Percentiles rank a stretch among this genome's conserved stretches.
These are phyloP conservation scores for Candida tunisiensis DNA, from an alignment of 1,139 yeast genomes.

Conservation along the genomic window DNA sequence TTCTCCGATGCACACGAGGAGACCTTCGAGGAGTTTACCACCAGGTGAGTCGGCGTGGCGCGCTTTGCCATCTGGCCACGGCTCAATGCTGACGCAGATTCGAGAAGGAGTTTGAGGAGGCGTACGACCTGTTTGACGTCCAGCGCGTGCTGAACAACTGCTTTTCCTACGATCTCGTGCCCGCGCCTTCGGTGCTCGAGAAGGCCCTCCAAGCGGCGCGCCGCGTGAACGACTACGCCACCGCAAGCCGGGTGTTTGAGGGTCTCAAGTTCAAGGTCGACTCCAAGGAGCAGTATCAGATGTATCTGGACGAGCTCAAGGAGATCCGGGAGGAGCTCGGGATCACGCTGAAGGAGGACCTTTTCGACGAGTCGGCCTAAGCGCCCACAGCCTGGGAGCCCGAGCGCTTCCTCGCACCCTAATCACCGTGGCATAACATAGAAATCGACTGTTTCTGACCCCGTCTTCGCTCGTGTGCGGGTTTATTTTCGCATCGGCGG, in stretches of 20 bases:
- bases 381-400: too few species aligned
- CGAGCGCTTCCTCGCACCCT: too few species aligned
- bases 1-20: constrained; percentile 1
- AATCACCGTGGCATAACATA: too few species aligned
- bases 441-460: too few species aligned
- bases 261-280: constrained; percentile 91
- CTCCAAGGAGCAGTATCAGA: constrained; percentile 82
- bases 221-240: constrained; percentile 97
- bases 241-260: constrained; percentile 97
- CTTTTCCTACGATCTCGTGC: constrained; percentile 95
- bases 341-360: constrained; percentile 84
- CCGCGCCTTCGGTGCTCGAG: constrained; percentile 92
- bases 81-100: too few species aligned
- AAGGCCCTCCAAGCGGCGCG: constrained; percentile 96
- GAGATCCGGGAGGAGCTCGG: constrained; percentile 81
- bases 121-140: constrained; percentile 95
- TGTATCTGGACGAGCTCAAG: constrained; percentile 89
- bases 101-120: constrained; percentile 95
- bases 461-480: too few species aligned
- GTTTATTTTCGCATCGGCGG: too few species aligned
- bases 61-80: too few species aligned
- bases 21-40: constrained; percentile 1
- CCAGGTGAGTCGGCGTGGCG: background rate
- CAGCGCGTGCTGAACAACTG: constrained; percentile 91
- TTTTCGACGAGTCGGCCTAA: constrained; percentile 45